Base-by-base conservation (phyloP, 208 protist genomes). In the Wallacemonas collosoma region DNA sequence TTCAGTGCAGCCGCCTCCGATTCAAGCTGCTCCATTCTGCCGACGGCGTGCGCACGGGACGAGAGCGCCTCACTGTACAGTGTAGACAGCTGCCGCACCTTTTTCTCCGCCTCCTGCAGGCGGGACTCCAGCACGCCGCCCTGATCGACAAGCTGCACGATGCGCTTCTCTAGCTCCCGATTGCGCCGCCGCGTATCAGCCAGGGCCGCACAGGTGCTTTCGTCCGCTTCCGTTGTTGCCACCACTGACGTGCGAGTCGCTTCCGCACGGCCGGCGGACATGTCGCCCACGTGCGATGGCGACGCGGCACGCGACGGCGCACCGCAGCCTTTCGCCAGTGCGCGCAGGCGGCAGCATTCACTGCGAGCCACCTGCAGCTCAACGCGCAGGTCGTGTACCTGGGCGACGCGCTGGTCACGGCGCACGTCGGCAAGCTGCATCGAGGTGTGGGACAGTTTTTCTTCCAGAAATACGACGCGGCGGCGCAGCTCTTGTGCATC, bases 301-400 rank as follows among this genome's bases (percentile, higher is more conserved):
- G 14, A 8, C 11, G 1, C 47, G 47, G 47, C 47, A 14, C 14
- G 47, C 36, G 60, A 35, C 60, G 5, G n/a, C 36, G 60, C 60
- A 36, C 60, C n/a, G 60, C 40, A 41, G 4, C 41, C 60, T 14
- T 65, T 65, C 11, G 39, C 7, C 14, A 65, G n/a, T 44, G 26
- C 26, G 38, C 60, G 72, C 26, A 83, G 78, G 1, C 82, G 81
- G 2, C 54, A 44, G 3, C 91, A 73, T 71, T 87, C 75, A 1
- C 65, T 64, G 7, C 78, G 68, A 54, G 79, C 77, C 8, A 82
- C 75, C 50, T 83, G 67, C 45, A 92, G 64, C 68, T 90, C 85
- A 9, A 72, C 55, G 17, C 71, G 66, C 36, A 90, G 55, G 53
- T 80, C 76, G 3, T 73, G 81, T 26, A 85, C 71, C 7, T 85